Conservation (phyloP, 2,329 filamentous ascomycete genomes). For the Alternaria ventricosa region DNA sequence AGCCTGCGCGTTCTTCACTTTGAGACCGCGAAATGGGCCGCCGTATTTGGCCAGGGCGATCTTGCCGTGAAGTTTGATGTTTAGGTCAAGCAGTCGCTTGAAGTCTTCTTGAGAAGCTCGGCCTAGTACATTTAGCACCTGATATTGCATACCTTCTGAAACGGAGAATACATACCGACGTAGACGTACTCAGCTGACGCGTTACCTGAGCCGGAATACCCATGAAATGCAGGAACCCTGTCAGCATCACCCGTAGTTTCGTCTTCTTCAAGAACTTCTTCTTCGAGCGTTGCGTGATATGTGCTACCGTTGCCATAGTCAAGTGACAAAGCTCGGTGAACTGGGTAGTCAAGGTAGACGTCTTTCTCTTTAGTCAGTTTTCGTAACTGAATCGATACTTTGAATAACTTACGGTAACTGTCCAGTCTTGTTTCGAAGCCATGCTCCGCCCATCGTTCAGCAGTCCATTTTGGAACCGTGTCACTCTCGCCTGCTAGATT, state of each 20-base stretch:
- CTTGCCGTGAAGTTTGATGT: slow-evolving; percentile 54
- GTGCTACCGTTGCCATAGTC: slow-evolving; percentile 40
- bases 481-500: slow-evolving; percentile 40
- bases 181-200: slow-evolving; percentile 56
- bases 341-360: slow-evolving; percentile 42
- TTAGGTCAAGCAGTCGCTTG: slow-evolving; percentile 47
- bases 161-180: too few relatives aligned
- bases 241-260: slow-evolving; percentile 41
- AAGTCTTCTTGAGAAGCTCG: slow-evolving; percentile 52
- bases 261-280: slow-evolving; percentile 41
- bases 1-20: slow-evolving; percentile 56
- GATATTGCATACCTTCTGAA: too few relatives aligned
- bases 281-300: slow-evolving; percentile 34
- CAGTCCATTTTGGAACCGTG: slow-evolving; percentile 48
- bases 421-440: slow-evolving; percentile 41
- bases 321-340: slow-evolving; percentile 41
- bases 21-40: slow-evolving; percentile 54
- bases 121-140: neutral
- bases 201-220: slow-evolving; percentile 54
- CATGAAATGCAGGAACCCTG: slow-evolving; percentile 55
- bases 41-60: slow-evolving; percentile 56
- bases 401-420: slow-evolving; percentile 35
- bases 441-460: slow-evolving; percentile 38
- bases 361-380: neutral
- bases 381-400: neutral